Conservation (phyloP, 257 asterid species). For the Apocynum venetum region DNA sequence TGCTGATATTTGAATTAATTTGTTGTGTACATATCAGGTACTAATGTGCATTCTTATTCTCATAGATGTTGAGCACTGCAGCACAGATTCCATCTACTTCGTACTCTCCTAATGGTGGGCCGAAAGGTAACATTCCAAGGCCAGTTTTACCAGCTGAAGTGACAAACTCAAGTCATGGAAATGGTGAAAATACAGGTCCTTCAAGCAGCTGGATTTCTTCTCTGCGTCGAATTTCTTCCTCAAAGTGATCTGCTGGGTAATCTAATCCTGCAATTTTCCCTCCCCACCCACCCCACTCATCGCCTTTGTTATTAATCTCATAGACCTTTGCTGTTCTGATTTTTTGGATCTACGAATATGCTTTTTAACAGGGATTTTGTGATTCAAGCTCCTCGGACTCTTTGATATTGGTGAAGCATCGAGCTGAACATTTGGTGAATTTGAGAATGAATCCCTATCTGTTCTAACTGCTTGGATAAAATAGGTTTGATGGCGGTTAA, state of each 20-base stretch:
- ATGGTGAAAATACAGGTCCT: slow-evolving; percentile 60
- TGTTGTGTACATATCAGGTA: slow-evolving; percentile 9
- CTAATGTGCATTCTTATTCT: slow-evolving; percentile 13
- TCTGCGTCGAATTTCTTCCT: slow-evolving; percentile 81
- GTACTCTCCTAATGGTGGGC: slow-evolving; percentile 51
- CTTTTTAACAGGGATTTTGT: slow-evolving; percentile 12
- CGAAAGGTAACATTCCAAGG: slow-evolving; percentile 57
- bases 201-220: slow-evolving; percentile 93
- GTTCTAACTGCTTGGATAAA: slow-evolving; percentile 5
- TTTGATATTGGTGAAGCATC: neutral
- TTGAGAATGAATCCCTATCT: slow-evolving; percentile 1
- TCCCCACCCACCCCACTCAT: neutral
- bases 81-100: slow-evolving; percentile 60
- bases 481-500: neutral
- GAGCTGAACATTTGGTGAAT: slow-evolving; percentile 5
- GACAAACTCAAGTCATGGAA: slow-evolving; percentile 51
- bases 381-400: neutral
- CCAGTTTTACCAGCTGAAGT: slow-evolving; percentile 55
- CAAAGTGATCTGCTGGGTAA: slow-evolving; percentile 54
- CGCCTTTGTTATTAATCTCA: neutral
- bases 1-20: neutral
- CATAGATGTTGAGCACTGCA: slow-evolving; percentile 49
- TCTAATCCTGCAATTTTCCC: neutral
- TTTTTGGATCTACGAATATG: neutral
- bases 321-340: neutral